Percentiles rank a stretch among this genome's conserved stretches.
phyloP scores from a whole-genome alignment of 495 filamentous ascomycete genomes.

The Bombardia bombarda region DNA sequence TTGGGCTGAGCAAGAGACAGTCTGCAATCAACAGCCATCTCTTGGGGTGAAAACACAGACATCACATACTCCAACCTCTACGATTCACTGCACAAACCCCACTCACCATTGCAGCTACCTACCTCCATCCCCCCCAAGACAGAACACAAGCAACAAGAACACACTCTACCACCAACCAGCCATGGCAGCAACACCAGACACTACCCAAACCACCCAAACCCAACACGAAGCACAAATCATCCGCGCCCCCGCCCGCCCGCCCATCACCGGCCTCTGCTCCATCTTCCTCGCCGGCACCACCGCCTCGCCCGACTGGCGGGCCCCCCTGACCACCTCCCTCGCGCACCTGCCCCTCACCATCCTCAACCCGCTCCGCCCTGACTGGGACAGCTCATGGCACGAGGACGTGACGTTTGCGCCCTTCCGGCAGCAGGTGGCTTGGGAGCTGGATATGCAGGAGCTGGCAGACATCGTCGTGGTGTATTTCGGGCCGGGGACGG shows the following conservation, averaged over 20 bases:
- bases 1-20: too few relatives aligned
- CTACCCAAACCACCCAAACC: too few relatives aligned
- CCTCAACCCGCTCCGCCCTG: conserved; percentile 46
- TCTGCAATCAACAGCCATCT: too few relatives aligned
- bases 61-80: too few relatives aligned
- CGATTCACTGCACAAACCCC: too few relatives aligned
- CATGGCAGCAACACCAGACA: too few relatives aligned
- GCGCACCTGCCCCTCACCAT: conserved; percentile 43
- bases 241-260: conserved; percentile 22
- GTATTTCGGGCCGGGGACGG: conserved; percentile 39
- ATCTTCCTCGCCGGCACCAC: conserved; percentile 40
- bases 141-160: too few relatives aligned
- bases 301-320: conserved; percentile 33
- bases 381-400: conserved; percentile 47
- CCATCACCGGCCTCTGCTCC: conserved; percentile 15
- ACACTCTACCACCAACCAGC: too few relatives aligned
- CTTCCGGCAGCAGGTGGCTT: conserved; percentile 47
- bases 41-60: too few relatives aligned
- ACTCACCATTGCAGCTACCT: too few relatives aligned
- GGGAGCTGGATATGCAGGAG: conserved; percentile 51
- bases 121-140: too few relatives aligned
- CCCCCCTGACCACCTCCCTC: conserved; percentile 24
- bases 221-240: conserved; percentile 21
- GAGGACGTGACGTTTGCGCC: conserved; percentile 35
- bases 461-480: conserved; percentile 44